Evolutionary conservation across 2,329 filamentous ascomycete genomes (phyloP).

Genomic region (Sarocladium strictum): DNA sequence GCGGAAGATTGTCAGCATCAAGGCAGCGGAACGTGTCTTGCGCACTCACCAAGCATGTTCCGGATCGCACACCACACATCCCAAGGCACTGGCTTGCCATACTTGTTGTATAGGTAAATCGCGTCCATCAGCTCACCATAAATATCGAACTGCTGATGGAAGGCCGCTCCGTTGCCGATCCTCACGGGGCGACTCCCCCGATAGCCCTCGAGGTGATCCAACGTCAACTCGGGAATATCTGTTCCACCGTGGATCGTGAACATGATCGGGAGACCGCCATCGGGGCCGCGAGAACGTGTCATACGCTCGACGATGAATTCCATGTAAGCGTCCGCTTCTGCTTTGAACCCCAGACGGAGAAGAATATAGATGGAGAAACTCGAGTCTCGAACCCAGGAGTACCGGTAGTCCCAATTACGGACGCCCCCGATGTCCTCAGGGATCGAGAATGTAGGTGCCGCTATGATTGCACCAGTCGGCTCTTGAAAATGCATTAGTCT

Average conservation of each 20-base stretch:
- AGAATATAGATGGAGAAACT: constrained; percentile 76
- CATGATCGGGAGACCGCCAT: constrained; percentile 70
- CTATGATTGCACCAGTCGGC: constrained; percentile 71
- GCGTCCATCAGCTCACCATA: constrained; percentile 74
- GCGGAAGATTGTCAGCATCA: background rate
- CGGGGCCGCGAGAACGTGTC: constrained; percentile 49
- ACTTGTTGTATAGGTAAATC: constrained; percentile 75
- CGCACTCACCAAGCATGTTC: constrained; percentile 49
- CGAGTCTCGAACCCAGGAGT: constrained; percentile 70
- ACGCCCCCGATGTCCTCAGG: constrained; percentile 67
- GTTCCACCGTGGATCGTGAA: constrained; percentile 72
- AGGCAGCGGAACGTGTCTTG: background rate
- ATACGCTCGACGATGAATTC: constrained; percentile 70
- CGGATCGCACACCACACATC: constrained; percentile 69
- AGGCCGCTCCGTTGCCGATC: constrained; percentile 71
- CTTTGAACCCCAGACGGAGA: constrained; percentile 66
- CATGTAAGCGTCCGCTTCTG: constrained; percentile 74
- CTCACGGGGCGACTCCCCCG: constrained; percentile 64
- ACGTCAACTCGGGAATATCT: constrained; percentile 64
- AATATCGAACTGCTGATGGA: constrained; percentile 72
- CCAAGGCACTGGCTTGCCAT: constrained; percentile 70
- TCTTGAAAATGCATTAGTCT: constrained; percentile 32
- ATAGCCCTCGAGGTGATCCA: constrained; percentile 68
- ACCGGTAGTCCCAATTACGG: constrained; percentile 68
- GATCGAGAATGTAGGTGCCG: constrained; percentile 70